These are phyloP conservation scores for Amanita brunnescens DNA, from an alignment of 768 basidiomycete genomes.

Conservation along the genomic window DNA sequence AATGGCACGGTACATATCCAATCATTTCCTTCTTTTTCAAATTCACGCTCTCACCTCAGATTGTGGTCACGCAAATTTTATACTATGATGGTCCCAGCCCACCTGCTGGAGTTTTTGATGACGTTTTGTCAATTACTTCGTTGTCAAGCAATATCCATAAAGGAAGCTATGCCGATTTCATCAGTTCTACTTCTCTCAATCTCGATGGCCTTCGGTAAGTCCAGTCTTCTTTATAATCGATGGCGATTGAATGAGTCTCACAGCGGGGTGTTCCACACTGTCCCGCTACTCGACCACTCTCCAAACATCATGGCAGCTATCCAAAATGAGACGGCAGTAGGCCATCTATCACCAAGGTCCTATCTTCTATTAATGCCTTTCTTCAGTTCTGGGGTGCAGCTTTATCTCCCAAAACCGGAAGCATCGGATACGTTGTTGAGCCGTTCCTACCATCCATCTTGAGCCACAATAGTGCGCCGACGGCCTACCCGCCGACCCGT, in stretches of 20 bases:
- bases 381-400: not conserved
- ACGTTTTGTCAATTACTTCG: conserved; percentile 31
- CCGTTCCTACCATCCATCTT: not conserved
- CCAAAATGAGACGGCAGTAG: conserved; percentile 27
- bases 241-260: conserved; percentile 18
- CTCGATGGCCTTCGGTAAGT: conserved; percentile 14
- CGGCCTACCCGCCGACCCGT: conserved; percentile 7
- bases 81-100: conserved; percentile 47
- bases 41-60: conserved; percentile 11
- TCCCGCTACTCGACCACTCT: conserved; percentile 24
- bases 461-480: not conserved
- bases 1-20: conserved; percentile 21
- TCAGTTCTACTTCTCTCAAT: conserved; percentile 22
- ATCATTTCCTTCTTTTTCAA: too few species aligned
- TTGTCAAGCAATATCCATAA: conserved; percentile 24
- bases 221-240: conserved; percentile 6
- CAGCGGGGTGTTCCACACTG: conserved; percentile 25
- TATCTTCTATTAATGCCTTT: too few species aligned
- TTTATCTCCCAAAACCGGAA: not conserved
- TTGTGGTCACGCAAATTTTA: conserved; percentile 19
- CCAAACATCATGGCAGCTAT: conserved; percentile 23
- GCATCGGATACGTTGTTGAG: not conserved
- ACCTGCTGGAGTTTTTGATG: conserved; percentile 37
- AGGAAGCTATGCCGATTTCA: conserved; percentile 24
- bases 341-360: conserved; percentile 14